A percentile compares a stretch with the other conserved stretches of the same genome.
Evolutionary conservation across 208 protist genomes (phyloP).

Genomic region (Spironucleus salmonicida): DNA sequence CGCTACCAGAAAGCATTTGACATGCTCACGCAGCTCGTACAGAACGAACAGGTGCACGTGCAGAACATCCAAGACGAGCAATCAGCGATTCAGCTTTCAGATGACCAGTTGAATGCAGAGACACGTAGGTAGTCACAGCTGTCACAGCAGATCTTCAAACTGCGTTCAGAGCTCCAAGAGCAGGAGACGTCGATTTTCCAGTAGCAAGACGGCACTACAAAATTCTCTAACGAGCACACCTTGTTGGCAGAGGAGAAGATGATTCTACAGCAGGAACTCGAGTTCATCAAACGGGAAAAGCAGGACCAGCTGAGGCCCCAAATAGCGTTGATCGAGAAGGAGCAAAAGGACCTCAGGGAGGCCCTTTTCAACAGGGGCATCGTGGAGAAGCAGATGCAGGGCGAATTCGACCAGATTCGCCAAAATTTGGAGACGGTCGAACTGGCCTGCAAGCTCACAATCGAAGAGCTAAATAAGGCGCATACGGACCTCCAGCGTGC

Average conservation of each 20-base stretch:
- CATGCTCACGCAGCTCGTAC: not conserved
- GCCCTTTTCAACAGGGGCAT: too few relatives aligned
- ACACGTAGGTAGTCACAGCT: not conserved
- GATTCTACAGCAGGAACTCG: not conserved
- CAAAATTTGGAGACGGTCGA: not conserved
- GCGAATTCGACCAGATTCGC: not conserved
- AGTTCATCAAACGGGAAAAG: not conserved
- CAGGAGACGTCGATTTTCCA: not conserved
- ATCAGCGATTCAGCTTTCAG: not conserved
- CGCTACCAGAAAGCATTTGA: slow-evolving; percentile 5
- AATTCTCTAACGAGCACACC: not conserved
- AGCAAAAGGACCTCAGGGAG: not conserved
- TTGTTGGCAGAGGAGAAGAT: not conserved
- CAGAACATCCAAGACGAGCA: not conserved
- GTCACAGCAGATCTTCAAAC: not conserved
- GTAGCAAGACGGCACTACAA: not conserved
- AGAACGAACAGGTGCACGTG: slow-evolving; percentile 7
- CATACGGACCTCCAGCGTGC: not conserved
- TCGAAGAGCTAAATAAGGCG: not conserved
- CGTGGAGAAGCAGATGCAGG: not conserved
- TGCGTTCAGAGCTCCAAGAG: not conserved
- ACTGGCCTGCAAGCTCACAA: not conserved
- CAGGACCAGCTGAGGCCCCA: not conserved
- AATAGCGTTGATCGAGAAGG: not conserved
- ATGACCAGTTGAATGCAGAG: not conserved